Percentiles rank a stretch among this genome's conserved stretches.
phyloP scores from a whole-genome alignment of 306 rosid genomes.

The Acmispon strigosus region DNA sequence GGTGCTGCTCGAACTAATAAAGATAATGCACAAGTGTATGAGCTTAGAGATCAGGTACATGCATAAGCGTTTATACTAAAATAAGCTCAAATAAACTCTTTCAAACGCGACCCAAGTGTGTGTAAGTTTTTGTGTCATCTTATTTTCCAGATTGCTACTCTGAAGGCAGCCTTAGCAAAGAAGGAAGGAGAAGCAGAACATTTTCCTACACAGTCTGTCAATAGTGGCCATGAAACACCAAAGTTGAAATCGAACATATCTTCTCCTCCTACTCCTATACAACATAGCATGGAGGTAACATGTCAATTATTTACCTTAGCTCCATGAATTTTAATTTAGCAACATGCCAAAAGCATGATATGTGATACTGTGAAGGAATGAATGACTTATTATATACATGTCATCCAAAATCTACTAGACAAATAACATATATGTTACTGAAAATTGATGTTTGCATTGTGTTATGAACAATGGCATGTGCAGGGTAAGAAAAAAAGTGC shows the following conservation, averaged over 20 bases:
- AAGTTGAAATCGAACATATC: conserved; percentile 47
- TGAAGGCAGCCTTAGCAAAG: conserved; percentile 72
- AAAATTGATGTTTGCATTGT: background rate
- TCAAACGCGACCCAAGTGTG: too few relatives aligned
- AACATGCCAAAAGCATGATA: background rate
- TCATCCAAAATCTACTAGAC: background rate
- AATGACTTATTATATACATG: background rate
- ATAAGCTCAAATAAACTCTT: too few relatives aligned
- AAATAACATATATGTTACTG: background rate
- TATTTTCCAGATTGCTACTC: conserved; percentile 52
- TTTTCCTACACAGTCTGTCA: conserved; percentile 20
- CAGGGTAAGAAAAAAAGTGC: conserved; percentile 37
- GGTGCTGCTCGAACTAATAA: conserved; percentile 80
- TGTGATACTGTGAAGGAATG: background rate
- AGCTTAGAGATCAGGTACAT: conserved; percentile 90
- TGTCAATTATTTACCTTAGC: background rate
- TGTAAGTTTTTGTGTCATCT: background rate
- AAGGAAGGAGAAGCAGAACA: conserved; percentile 59
- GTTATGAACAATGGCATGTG: background rate
- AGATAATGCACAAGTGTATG: conserved; percentile 64
- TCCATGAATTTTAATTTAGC: background rate
- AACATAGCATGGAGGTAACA: conserved; percentile 45
- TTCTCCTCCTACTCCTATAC: conserved; percentile 55
- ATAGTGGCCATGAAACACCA: conserved; percentile 39
- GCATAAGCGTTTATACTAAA: too few relatives aligned